phyloP scores from a whole-genome alignment of 495 filamentous ascomycete genomes.

The Darksidea phi region DNA sequence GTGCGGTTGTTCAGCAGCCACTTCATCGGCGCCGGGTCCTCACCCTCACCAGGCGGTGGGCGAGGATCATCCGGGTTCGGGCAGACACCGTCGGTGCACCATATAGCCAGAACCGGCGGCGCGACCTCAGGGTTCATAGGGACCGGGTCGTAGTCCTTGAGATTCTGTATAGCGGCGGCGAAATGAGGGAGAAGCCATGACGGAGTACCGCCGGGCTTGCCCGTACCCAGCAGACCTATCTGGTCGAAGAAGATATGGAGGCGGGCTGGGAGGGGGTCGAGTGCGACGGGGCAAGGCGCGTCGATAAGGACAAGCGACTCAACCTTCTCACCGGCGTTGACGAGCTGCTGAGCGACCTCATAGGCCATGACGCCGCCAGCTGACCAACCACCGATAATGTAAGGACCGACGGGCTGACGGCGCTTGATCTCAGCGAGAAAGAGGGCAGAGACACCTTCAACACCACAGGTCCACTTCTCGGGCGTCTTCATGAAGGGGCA shows the following conservation, averaged over 20 bases:
- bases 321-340: conserved; percentile 65
- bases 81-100: conserved; percentile 81
- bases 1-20: conserved; percentile 78
- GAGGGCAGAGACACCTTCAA: conserved; percentile 57
- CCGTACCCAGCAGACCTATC: conserved; percentile 76
- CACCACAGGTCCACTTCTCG: conserved; percentile 53
- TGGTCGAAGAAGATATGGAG: conserved; percentile 77
- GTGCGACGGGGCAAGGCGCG: conserved; percentile 72
- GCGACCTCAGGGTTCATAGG: conserved; percentile 52
- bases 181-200: conserved; percentile 86
- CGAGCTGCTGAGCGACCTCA: conserved; percentile 72
- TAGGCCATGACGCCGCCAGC: conserved; percentile 88
- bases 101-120: conserved; percentile 69
- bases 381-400: conserved; percentile 72
- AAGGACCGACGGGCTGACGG: conserved; percentile 72
- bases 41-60: conserved; percentile 44
- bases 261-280: conserved; percentile 72
- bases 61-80: conserved; percentile 65
- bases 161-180: conserved; percentile 67
- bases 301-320: conserved; percentile 79
- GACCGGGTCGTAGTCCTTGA: conserved; percentile 68
- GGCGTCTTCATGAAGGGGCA: conserved; percentile 67
- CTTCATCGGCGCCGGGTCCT: conserved; percentile 69
- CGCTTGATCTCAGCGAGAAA: conserved; percentile 67
- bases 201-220: conserved; percentile 61